Percentiles rank a stretch among this genome's conserved stretches.
Evolutionary conservation across 129 eudicot genomes (phyloP).

Genomic region (Solidago caesia): DNA sequence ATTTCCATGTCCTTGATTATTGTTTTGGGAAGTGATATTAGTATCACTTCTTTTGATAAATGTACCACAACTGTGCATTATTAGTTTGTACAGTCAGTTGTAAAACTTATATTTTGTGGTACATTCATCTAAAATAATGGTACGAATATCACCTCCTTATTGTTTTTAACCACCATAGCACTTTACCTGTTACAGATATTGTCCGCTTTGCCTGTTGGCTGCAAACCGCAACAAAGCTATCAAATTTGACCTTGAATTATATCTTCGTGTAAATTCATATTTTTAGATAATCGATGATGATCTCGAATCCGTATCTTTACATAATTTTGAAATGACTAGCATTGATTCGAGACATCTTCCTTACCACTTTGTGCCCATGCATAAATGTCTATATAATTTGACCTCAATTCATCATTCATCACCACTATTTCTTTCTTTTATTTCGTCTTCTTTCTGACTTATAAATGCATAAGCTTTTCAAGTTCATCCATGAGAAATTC

Average conservation of each 20-base stretch:
- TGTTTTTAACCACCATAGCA: too few species aligned
- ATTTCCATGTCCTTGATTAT: too few species aligned
- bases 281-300: conserved; percentile 7
- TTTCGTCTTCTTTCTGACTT: background rate
- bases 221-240: too few species aligned
- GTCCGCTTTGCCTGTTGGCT: too few species aligned
- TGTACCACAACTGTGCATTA: too few species aligned
- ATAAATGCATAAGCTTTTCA: conserved; percentile 27
- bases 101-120: too few species aligned
- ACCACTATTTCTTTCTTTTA: conserved; percentile 7
- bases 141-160: too few species aligned
- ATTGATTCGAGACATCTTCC: conserved; percentile 10
- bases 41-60: too few species aligned
- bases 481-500: conserved; percentile 5
- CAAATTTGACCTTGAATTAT: background rate
- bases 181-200: too few species aligned
- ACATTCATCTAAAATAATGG: too few species aligned
- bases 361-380: conserved; percentile 11
- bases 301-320: background rate
- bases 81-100: too few species aligned
- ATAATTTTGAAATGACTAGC: background rate
- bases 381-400: conserved; percentile 1
- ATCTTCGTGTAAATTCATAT: background rate
- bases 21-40: too few species aligned
- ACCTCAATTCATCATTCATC: conserved; percentile 8